Percentiles rank a stretch among this genome's conserved stretches.
Conservation (phyloP, 331 rosid genomes). For the Telfairia occidentalis region DNA sequence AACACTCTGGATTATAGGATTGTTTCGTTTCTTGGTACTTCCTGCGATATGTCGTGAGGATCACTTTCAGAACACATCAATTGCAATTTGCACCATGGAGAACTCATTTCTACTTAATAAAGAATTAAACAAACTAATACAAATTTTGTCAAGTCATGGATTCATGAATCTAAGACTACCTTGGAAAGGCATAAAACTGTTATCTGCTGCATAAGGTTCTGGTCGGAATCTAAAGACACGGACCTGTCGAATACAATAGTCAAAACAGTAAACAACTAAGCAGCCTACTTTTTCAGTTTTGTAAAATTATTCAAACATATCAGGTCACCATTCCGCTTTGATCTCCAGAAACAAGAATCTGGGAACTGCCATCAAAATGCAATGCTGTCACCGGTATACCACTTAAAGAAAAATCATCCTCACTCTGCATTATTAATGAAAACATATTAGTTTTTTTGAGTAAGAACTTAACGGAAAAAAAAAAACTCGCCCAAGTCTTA, state of each 20-base stretch:
- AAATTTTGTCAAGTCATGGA: constrained; percentile 4
- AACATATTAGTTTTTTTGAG: neutral
- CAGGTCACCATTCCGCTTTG: constrained; percentile 68
- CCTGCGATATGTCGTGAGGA: constrained; percentile 33
- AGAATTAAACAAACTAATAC: neutral
- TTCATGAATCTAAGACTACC: constrained; percentile 28
- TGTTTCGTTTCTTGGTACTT: constrained; percentile 59
- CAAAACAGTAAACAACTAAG: constrained; percentile 4
- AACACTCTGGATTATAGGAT: constrained; percentile 50
- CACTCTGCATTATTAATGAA: constrained; percentile 47
- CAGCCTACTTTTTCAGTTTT: neutral
- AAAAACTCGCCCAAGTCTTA: neutral
- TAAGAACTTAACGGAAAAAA: neutral
- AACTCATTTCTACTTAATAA: neutral
- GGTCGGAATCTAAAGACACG: constrained; percentile 68
- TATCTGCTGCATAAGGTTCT: constrained; percentile 48
- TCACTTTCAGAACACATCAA: constrained; percentile 5
- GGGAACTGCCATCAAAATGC: constrained; percentile 36
- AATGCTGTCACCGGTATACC: constrained; percentile 66
- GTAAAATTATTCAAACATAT: constrained; percentile 5
- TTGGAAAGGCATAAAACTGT: constrained; percentile 57
- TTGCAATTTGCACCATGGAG: constrained; percentile 9
- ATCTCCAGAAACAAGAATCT: constrained; percentile 75
- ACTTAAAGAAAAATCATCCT: constrained; percentile 59
- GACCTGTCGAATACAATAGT: constrained; percentile 35